phyloP scores from a whole-genome alignment of 164 flowering plant genomes.

The Taxillus chinensis region DNA sequence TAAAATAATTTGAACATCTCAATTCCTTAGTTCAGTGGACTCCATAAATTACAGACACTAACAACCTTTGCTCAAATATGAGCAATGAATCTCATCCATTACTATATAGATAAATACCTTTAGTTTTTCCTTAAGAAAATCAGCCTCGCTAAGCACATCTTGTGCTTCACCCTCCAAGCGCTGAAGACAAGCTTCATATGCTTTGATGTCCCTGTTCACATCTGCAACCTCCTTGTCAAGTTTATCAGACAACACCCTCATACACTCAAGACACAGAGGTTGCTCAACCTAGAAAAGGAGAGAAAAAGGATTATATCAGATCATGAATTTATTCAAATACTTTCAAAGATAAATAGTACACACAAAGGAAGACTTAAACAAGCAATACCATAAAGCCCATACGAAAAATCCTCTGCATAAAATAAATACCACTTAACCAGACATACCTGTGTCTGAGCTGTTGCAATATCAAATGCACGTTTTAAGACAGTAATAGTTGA shows the following conservation, averaged over 20 bases:
- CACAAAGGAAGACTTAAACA: background rate
- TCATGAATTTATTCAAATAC: background rate
- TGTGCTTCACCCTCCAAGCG: constrained; percentile 74
- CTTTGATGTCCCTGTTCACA: constrained; percentile 83
- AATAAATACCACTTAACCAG: background rate
- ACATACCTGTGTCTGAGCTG: constrained; percentile 71
- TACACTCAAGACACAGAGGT: constrained; percentile 94
- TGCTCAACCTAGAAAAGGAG: constrained; percentile 66
- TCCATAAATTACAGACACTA: no score
- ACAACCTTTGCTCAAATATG: no score
- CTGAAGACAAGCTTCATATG: constrained; percentile 90
- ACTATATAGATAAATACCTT: constrained; percentile 43
- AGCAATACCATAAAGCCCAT: background rate
- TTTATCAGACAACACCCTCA: constrained; percentile 87
- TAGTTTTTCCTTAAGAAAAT: constrained; percentile 77
- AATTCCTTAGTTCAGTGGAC: no score
- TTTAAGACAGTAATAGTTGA: constrained; percentile 73
- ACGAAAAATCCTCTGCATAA: background rate
- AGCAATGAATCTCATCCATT: background rate
- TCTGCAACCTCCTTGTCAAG: constrained; percentile 99
- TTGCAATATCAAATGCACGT: constrained; percentile 92
- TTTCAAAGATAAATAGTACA: background rate
- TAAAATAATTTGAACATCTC: background rate
- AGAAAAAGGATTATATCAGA: background rate
- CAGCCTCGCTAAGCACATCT: constrained; percentile 78